phyloP scores from a whole-genome alignment of 306 rosid genomes.

The Begonia fuchsioides region DNA sequence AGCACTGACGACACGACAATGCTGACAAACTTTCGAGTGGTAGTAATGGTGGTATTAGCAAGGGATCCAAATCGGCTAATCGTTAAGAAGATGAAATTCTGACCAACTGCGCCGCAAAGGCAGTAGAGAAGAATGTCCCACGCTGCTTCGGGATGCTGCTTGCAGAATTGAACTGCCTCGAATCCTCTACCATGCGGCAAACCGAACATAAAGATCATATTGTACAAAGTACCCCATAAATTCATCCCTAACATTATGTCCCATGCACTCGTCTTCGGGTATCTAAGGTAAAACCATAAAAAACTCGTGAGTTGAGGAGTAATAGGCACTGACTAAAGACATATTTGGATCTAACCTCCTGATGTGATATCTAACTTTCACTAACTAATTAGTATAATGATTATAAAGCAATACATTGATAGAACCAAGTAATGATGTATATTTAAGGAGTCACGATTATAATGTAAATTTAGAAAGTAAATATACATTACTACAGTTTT shows the following conservation, averaged over 20 bases:
- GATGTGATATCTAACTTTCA: too few relatives aligned
- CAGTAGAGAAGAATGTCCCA: slow-evolving; percentile 84
- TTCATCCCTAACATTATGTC: slow-evolving; percentile 95
- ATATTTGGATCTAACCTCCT: too few relatives aligned
- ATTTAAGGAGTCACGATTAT: too few relatives aligned
- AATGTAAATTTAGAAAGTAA: too few relatives aligned
- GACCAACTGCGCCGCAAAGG: slow-evolving; percentile 97
- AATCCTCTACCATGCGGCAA: slow-evolving; percentile 66
- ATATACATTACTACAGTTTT: too few relatives aligned
- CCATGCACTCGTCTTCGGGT: slow-evolving; percentile 96
- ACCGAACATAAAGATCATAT: slow-evolving; percentile 78
- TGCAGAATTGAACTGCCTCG: slow-evolving; percentile 74
- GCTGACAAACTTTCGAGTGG: slow-evolving; percentile 95
- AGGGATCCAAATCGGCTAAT: slow-evolving; percentile 90
- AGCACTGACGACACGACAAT: slow-evolving; percentile 83
- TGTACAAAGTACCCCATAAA: slow-evolving; percentile 94
- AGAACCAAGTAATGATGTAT: too few relatives aligned
- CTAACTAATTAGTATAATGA: too few relatives aligned
- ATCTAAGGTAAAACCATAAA: slow-evolving; percentile 25
- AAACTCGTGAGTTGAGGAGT: neutral
- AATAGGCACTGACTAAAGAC: too few relatives aligned
- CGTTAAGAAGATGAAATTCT: slow-evolving; percentile 88
- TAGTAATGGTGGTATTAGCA: slow-evolving; percentile 91
- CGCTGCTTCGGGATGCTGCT: slow-evolving; percentile 79
- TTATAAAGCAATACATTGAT: too few relatives aligned